Percentiles rank a stretch among this genome's conserved stretches.
Evolutionary conservation across 179 eudicot genomes (phyloP).

Genomic region (Dionaea muscipula): DNA sequence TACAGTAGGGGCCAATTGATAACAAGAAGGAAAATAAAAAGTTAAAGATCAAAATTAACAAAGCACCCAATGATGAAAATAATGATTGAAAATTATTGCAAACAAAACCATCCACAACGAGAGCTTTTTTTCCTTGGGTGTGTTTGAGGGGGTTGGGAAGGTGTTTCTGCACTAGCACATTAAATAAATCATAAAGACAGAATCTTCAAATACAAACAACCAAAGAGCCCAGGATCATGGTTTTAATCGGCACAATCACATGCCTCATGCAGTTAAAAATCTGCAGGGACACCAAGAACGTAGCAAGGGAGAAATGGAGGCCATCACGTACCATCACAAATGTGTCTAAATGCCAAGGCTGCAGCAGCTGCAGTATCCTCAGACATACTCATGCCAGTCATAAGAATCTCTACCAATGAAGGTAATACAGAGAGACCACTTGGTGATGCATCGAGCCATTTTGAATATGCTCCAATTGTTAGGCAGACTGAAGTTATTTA

Average conservation of each 20-base stretch:
- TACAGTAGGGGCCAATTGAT: too few relatives aligned
- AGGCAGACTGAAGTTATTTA: slow-evolving; percentile 57
- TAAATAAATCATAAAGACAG: too few relatives aligned
- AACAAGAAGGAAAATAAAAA: too few relatives aligned
- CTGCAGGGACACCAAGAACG: neutral
- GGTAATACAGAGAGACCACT: slow-evolving; percentile 70
- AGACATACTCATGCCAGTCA: slow-evolving; percentile 85
- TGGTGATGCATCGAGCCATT: slow-evolving; percentile 84
- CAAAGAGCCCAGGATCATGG: too few relatives aligned
- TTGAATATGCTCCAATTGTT: slow-evolving; percentile 88
- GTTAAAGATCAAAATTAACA: too few relatives aligned
- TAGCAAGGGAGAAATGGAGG: neutral
- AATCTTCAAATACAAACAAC: too few relatives aligned
- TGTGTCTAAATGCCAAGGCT: slow-evolving; percentile 81
- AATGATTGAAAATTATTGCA: too few relatives aligned
- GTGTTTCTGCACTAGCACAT: too few relatives aligned
- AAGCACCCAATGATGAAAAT: too few relatives aligned
- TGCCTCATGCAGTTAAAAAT: neutral
- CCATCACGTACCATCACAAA: slow-evolving; percentile 62
- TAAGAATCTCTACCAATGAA: slow-evolving; percentile 76
- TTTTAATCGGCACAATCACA: neutral
- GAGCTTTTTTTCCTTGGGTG: too few relatives aligned
- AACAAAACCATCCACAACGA: too few relatives aligned
- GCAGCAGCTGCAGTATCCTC: slow-evolving; percentile 99
- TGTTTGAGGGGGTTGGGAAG: too few relatives aligned